A percentile compares a stretch with the other conserved stretches of the same genome.
phyloP scores from a whole-genome alignment of 1,139 yeast genomes.

The Suhomyces taliae region DNA sequence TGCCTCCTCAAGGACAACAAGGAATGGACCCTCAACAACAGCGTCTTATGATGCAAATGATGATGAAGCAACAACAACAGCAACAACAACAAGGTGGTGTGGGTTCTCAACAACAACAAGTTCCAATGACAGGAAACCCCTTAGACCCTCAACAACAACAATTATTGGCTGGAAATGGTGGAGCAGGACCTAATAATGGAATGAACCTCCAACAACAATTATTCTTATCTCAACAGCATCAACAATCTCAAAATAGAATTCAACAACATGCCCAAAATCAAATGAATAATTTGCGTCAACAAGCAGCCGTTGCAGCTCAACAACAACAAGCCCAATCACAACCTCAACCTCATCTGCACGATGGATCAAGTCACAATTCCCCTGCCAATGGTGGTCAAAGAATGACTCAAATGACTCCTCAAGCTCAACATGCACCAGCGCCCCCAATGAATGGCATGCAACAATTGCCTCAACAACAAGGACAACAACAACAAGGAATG shows the following conservation, averaged over 20 bases:
- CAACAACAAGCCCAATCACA: conserved; percentile 22
- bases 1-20: conserved; percentile 14
- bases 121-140: conserved; percentile 15
- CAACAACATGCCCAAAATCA: conserved; percentile 55
- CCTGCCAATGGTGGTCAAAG: conserved; percentile 21
- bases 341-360: conserved; percentile 17
- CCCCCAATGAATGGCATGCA: conserved; percentile 19
- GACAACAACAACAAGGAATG: conserved; percentile 6
- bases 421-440: conserved; percentile 17
- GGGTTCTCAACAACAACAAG: conserved; percentile 13
- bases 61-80: conserved; percentile 26
- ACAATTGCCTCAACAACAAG: conserved; percentile 16
- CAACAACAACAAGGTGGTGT: conserved; percentile 18
- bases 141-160: conserved; percentile 24
- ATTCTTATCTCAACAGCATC: conserved; percentile 21
- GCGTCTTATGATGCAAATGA: conserved; percentile 24
- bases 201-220: conserved; percentile 27
- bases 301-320: conserved; percentile 38
- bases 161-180: conserved; percentile 3
- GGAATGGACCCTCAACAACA: conserved; percentile 17
- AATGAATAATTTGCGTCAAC: conserved; percentile 53
- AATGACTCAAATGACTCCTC: conserved; percentile 22
- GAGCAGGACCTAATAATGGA: conserved; percentile 8
- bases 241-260: conserved; percentile 32
- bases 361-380: conserved; percentile 19